Conservation (phyloP, 768 basidiomycete species). For the Amanita molliuscula region DNA sequence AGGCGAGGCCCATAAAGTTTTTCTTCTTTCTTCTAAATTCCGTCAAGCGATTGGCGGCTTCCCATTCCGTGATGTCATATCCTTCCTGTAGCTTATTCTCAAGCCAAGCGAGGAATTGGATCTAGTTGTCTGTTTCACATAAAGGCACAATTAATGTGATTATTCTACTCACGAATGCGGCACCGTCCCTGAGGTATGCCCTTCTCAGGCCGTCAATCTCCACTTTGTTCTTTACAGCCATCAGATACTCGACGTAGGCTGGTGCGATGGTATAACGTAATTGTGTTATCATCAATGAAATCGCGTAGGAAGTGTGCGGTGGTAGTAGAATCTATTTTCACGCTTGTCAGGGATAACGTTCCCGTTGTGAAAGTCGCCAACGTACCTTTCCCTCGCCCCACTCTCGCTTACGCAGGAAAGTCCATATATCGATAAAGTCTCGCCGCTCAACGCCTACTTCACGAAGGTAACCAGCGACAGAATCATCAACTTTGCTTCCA, state of each 20-base stretch:
- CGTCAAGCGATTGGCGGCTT: conserved; percentile 77
- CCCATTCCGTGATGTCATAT: conserved; percentile 85
- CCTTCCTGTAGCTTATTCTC: conserved; percentile 69
- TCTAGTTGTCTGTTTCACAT: conserved; percentile 23
- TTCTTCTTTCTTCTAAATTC: conserved; percentile 64
- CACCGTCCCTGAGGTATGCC: conserved; percentile 88
- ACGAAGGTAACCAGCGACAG: conserved; percentile 48
- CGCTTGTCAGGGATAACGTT: background rate
- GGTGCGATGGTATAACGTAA: conserved; percentile 68
- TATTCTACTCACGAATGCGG: conserved; percentile 53
- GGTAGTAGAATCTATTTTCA: conserved; percentile 50
- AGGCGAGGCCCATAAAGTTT: conserved; percentile 77
- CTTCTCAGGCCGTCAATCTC: conserved; percentile 76
- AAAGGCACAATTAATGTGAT: conserved; percentile 1
- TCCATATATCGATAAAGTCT: conserved; percentile 74
- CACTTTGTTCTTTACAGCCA: conserved; percentile 80
- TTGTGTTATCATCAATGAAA: conserved; percentile 77
- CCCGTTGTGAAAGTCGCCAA: background rate
- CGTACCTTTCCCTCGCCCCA: conserved; percentile 73
- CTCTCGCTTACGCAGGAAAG: conserved; percentile 60
- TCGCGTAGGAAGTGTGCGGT: conserved; percentile 71
- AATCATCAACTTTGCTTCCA: conserved; percentile 44
- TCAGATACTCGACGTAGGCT: conserved; percentile 63
- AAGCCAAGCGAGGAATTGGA: conserved; percentile 85
- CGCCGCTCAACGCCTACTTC: conserved; percentile 44